These are phyloP conservation scores for Oryza brachyantha DNA, from an alignment of 176 grass and related monocot genomes.

Conservation along the genomic window DNA sequence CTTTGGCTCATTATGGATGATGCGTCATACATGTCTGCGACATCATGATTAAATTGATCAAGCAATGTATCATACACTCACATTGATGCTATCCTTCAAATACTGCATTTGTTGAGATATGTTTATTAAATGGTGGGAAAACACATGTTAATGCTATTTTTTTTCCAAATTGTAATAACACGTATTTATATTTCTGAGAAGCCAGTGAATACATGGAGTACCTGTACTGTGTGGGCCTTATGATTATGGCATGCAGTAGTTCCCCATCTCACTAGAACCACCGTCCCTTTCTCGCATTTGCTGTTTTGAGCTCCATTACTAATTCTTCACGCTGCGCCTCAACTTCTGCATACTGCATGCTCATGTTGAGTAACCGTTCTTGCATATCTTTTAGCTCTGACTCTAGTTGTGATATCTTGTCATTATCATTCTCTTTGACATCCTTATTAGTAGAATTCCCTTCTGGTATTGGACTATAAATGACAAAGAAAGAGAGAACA, in stretches of 20 bases:
- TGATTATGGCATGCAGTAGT: slow-evolving; percentile 23
- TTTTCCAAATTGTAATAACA: background rate
- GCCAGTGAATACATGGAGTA: slow-evolving; percentile 26
- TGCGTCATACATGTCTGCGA: background rate
- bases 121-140: background rate
- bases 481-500: slow-evolving; percentile 27
- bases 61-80: slow-evolving; percentile 3
- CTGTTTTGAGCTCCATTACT: slow-evolving; percentile 73
- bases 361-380: slow-evolving; percentile 63
- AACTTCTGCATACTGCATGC: slow-evolving; percentile 84
- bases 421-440: slow-evolving; percentile 32
- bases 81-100: slow-evolving; percentile 2
- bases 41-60: background rate
- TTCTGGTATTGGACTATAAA: slow-evolving; percentile 34
- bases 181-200: slow-evolving; percentile 21
- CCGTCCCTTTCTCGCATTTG: slow-evolving; percentile 50
- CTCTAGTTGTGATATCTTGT: slow-evolving; percentile 62
- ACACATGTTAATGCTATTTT: background rate
- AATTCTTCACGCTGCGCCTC: slow-evolving; percentile 76
- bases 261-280: slow-evolving; percentile 67
- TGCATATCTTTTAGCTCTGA: slow-evolving; percentile 83
- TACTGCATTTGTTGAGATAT: slow-evolving; percentile 2
- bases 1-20: background rate
- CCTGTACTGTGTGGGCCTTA: slow-evolving; percentile 35
- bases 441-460: slow-evolving; percentile 18